Evolutionary conservation across 2,329 filamentous ascomycete genomes (phyloP), one percentile per base, ranked within the genome.

Genomic region (Hypoxylon sp.): DNA sequence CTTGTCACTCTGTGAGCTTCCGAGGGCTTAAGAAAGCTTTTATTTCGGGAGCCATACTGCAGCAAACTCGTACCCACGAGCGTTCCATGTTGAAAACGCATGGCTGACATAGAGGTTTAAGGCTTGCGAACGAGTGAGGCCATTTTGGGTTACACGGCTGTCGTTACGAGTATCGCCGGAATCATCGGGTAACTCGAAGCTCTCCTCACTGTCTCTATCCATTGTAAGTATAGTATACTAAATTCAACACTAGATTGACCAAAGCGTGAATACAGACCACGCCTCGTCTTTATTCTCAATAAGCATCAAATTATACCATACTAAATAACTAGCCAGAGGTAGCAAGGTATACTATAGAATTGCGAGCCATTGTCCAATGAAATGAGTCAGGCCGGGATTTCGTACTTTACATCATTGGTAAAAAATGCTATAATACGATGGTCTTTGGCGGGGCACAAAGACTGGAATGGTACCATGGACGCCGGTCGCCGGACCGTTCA

Each of bases 81-180:
- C 82, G 73, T 87, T 88, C 85, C 84, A 87, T 39, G 84, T 84
- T 14, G 85, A 87, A 4, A 87, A 77, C 54, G 83, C 81, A 73
- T 88, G 85, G 19, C 83, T 86, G 19, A 82, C 73, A 65, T 87
- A 88, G 5, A 87, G 72, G 58, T 77, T 77, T 37, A 72, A 70
- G 5, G 79, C 78, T 55, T 81, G 79, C 5, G 75, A 67, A 66
- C 71, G 74, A 12, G 73, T 78, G 65, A 80, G 74, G 12, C 70
- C 62, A 9, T 2, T 54, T 11, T 39, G 37, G n/a, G 34, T 9
- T 63, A 27, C 21, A 23, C 47, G 7, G 19, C n/a, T 41, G 23
- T 46, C 43, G 9, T 11, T 43, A 11, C 6, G 14, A 3, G 5
- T 23, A 21, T 53, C 2, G 27, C 21, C 21, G 30, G 23, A 19